Evolutionary conservation across 2,329 filamentous ascomycete species (phyloP), one percentile per base, ranked within the genome.

Genomic region (Aspergillus ochraceoroseus): DNA sequence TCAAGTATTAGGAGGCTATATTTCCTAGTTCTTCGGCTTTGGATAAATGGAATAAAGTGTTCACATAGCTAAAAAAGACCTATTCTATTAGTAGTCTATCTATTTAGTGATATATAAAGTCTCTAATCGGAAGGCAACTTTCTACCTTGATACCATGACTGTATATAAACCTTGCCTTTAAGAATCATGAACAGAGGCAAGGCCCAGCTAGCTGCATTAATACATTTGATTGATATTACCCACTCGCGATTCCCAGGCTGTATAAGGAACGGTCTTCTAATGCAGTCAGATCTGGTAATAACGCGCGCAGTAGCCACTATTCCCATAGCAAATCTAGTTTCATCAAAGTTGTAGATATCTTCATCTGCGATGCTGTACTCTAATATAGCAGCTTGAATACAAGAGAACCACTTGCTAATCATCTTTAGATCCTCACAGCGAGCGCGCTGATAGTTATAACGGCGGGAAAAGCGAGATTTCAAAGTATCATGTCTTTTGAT

Each of bases 1-100:
- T 70, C 57, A 22, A 70, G 47, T 40, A 70, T 56, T 4, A 70
- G 51, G 3, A 70, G 51, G 17, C 53, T 46, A 52, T 63, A 61
- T 36, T 8, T 31, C 5, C 63, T 54, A 19, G 49, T 50, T 39
- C 25, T 46, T 20, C 44, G 46, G 14, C 20, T 29, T 36, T 46
- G 55, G 44, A 50, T 62, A 48, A 61, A 47, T 38, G 50, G 45
- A 42, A 64, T 49, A 50, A 68, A 67, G 52, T 66, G 48, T 52
- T 63, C 22, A 25, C n/a, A n/a, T n/a, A 66, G 47, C 64, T 47
- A 69, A 14, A 47, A 32, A 31, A 68, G 43, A 19, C 56, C 55
- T 31, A 60, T 56, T 41, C 62, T 17, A 51, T 67, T 59, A 34
- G 46, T 61, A 5, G 55, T 66, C 58, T 38, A 68, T 38, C 61